phyloP scores from a whole-genome alignment of 1,284 basidiomycete species.

The Sanghuangporus sanghuang region DNA sequence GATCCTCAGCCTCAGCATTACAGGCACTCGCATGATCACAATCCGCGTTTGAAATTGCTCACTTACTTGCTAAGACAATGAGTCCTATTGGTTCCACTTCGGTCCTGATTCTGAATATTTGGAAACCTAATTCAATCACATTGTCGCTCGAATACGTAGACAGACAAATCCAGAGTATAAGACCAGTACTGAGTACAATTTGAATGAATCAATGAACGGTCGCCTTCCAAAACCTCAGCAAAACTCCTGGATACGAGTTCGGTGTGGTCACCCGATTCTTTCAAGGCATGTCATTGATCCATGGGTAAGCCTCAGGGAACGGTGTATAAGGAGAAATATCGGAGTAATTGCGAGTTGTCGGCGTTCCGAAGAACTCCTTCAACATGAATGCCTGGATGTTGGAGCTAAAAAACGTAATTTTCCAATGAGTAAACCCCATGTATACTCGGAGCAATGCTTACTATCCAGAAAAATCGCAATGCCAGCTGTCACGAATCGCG shows the following conservation, averaged over 20 bases:
- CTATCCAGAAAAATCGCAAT: conserved; percentile 25
- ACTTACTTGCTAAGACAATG: too few species aligned
- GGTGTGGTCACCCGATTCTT: background rate
- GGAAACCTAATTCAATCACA: too few species aligned
- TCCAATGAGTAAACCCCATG: background rate
- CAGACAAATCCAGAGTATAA: too few species aligned
- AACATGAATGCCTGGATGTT: conserved; percentile 17
- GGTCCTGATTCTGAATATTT: too few species aligned
- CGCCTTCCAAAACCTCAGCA: background rate
- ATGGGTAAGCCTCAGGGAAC: conserved; percentile 6
- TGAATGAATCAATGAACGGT: background rate
- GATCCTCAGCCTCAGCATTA: too few species aligned
- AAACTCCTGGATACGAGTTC: background rate
- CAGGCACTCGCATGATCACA: too few species aligned
- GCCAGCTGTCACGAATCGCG: conserved; percentile 22
- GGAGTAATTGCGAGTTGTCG: conserved; percentile 13
- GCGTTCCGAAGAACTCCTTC: conserved; percentile 15
- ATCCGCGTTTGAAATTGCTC: too few species aligned
- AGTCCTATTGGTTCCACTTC: too few species aligned
- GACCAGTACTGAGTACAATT: too few species aligned
- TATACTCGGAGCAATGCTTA: conserved; percentile 19
- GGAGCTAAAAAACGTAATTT: background rate
- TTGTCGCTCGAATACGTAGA: too few species aligned
- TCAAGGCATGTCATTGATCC: conserved; percentile 1
- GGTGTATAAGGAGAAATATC: conserved; percentile 12